Base-by-base conservation (phyloP, 495 filamentous ascomycete species). In the Penicillium lividum region DNA sequence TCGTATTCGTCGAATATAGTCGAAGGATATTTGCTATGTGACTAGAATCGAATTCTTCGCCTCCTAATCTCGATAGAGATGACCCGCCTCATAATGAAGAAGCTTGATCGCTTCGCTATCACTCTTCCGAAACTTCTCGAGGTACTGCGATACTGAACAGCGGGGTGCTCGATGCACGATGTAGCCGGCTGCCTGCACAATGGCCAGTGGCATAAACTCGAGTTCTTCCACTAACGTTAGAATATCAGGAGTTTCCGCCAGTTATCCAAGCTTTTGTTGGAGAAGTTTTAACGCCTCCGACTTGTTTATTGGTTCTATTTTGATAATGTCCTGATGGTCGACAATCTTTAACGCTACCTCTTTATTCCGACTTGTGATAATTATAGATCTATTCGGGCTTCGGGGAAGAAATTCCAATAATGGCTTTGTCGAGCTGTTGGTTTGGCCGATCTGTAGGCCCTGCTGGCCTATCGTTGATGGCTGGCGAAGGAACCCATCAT, bases 11-110 rank as follows among this genome's bases (percentile, higher is more conserved):
- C 58, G 68, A 30, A 82, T 74, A 57, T 78, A 47, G 13, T 80
- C 69, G 55, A 82, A 83, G 28, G 74, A 80, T 47, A 81, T 76
- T 51, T 78, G 72, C 76, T 69, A 80, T n/a, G 75, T 81, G 22
- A 22, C 22, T 22, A 22, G 22, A 22, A 22, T 22, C 22, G 22
- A 65, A 56, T 69, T 53, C 58, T 30, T 33, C 7, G 31, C 31
- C 9, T 33, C 31, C 5, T 0, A 7, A 33, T 33, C 31, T 33
- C 31, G 18, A 67, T 56, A 31, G 80, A 62, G 46, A 82, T 75
- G 60, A 18, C 62, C 67, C 8, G 48, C 60, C 44, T 79, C 64
- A 16, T 65, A 58, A 47, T 74, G 54, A 10, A 82, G 61, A 82
- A 69, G 59, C 57, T 67, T 29, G 56, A 59, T 66, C 25, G 59